Conservation (phyloP, 225 moss, liverwort and hornwort species). For the Polytrichum formosum region DNA sequence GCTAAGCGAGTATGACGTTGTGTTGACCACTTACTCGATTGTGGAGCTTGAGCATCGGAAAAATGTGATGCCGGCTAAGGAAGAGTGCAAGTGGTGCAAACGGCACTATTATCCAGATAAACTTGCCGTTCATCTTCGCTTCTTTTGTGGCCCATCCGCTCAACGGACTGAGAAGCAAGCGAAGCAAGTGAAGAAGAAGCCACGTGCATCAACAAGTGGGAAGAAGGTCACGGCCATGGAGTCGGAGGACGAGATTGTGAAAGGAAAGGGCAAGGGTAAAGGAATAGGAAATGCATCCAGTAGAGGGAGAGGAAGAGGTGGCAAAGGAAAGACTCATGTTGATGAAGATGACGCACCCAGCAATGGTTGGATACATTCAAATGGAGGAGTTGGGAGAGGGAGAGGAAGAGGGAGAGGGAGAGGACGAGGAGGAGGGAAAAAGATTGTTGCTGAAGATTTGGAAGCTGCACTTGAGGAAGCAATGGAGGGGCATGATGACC, state of each 20-base stretch:
- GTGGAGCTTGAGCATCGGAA: slow-evolving; percentile 59
- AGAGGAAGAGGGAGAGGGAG: slow-evolving; percentile 5
- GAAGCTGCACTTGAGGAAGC: slow-evolving; percentile 30
- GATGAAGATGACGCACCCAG: background rate
- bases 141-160: slow-evolving; percentile 52
- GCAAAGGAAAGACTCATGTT: slow-evolving; percentile 7
- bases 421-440: slow-evolving; percentile 27
- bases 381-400: background rate
- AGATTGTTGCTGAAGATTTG: slow-evolving; percentile 33
- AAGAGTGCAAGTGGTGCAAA: slow-evolving; percentile 46
- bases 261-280: slow-evolving; percentile 22
- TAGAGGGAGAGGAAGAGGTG: slow-evolving; percentile 7
- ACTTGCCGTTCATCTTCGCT: slow-evolving; percentile 39
- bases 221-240: background rate
- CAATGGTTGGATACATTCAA: background rate
- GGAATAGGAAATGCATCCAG: background rate
- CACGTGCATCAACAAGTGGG: background rate
- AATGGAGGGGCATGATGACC: background rate
- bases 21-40: slow-evolving; percentile 53
- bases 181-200: slow-evolving; percentile 42
- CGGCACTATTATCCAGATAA: slow-evolving; percentile 41
- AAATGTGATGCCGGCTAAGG: slow-evolving; percentile 57
- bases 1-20: slow-evolving; percentile 51
- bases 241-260: background rate
- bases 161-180: slow-evolving; percentile 55